Percentiles rank a stretch among this genome's conserved stretches.
phyloP scores from a whole-genome alignment of 164 flowering plant species.

The Amborella trichopoda region DNA sequence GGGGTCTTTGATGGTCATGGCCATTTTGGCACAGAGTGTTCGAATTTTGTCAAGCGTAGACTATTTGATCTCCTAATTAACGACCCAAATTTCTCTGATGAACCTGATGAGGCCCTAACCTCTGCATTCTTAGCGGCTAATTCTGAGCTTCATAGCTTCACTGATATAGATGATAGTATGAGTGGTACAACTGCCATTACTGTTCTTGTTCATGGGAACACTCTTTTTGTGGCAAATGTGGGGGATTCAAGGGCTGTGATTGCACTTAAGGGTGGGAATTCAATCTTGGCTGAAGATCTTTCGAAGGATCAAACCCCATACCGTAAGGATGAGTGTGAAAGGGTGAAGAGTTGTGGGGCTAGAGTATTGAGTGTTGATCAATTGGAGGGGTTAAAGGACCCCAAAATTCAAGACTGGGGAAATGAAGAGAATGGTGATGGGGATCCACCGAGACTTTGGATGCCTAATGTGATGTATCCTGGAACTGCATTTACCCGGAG shows the following conservation, averaged over 20 bases:
- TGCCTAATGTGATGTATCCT: constrained; percentile 74
- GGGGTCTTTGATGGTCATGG: constrained; percentile 99
- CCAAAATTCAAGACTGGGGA: constrained; percentile 76
- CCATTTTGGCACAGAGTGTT: constrained; percentile 65
- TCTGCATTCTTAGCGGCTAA: constrained; percentile 53
- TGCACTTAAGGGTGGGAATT: constrained; percentile 48
- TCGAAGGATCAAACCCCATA: constrained; percentile 92
- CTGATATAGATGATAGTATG: constrained; percentile 83
- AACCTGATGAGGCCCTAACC: constrained; percentile 64
- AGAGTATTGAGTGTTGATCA: constrained; percentile 86
- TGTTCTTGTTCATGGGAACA: constrained; percentile 64
- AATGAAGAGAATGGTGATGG: constrained; percentile 69
- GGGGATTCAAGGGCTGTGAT: constrained; percentile 96
- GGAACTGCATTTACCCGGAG: constrained; percentile 97
- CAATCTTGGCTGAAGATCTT: constrained; percentile 49
- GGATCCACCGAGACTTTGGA: constrained; percentile 98
- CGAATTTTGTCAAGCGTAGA: constrained; percentile 67
- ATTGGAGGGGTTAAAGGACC: constrained; percentile 82
- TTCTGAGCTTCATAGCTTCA: constrained; percentile 49
- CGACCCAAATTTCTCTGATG: constrained; percentile 44
- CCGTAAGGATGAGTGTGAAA: constrained; percentile 72
- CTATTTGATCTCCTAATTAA: constrained; percentile 45
- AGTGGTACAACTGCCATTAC: constrained; percentile 98
- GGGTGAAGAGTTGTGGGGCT: constrained; percentile 89
- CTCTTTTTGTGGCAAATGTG: constrained; percentile 74